Evolutionary conservation across 1,284 basidiomycete species (phyloP), one percentile per base, ranked within the genome.

Genomic region (Puccinia horiana): DNA sequence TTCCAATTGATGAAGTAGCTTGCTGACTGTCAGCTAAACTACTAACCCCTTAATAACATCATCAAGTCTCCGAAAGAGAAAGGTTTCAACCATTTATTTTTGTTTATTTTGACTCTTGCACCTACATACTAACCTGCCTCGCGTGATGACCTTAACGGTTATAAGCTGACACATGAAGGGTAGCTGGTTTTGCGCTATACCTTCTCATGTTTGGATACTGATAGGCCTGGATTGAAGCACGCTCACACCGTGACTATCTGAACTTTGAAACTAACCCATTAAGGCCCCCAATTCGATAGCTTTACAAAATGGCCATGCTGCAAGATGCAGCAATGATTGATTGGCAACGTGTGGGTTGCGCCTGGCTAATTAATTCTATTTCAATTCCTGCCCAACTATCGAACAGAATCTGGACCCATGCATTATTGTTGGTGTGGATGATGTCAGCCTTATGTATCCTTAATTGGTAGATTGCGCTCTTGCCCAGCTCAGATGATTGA

Each of bases 371-470:
- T 26, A 35, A 52, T 77, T 67, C 29, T 49, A 49, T 67, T 77
- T 52, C 61, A 65, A 47, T 29, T 77, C 26, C 37, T 32, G 75
- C 58, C 75, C 40, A 32, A 44, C 67, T 20, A 65, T 65, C 42
- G 75, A 77, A 49, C 47, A 49, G 56, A 63, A 29, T 52, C 54
- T 58, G 73, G 61, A 77, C n/a, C 40, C 12, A 18, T 35, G 44
- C 40, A 65, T 77, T 65, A 23, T 12, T 67, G 35, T 63, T 65
- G 75, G 75, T 47, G 26, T 77, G 49, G 56, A 65, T 52, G 29
- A 65, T 49, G 75, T 77, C 49, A 77, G 75, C 75, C 58, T 65
- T 77, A 29, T 77, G 75, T 47, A 67, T 77, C 56, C 42, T 67
- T 67, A 67, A 76, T 75, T 76, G 56, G 54, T 76, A 35, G 74